A percentile compares a stretch with the other conserved stretches of the same genome.
Conservation (phyloP, 2,329 filamentous ascomycete species). For the Phialocephala subalpina region DNA sequence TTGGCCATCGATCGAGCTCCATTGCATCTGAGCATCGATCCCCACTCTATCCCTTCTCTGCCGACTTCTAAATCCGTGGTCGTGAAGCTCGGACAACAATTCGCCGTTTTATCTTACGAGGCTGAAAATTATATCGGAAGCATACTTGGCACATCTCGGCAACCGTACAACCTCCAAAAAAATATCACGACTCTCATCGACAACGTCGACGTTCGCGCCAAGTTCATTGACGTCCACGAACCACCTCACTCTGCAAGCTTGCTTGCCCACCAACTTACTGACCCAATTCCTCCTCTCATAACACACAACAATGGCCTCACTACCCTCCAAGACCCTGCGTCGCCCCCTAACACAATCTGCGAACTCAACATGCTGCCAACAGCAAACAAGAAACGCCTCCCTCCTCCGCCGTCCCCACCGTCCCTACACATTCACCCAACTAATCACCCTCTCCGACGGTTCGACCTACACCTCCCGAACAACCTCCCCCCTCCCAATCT, state of each 20-base stretch:
- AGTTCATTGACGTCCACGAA: background rate
- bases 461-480: constrained; percentile 83
- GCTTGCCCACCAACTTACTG: too few relatives aligned
- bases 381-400: constrained; percentile 72
- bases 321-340: constrained; percentile 32
- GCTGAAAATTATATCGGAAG: constrained; percentile 27
- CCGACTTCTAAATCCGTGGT: background rate
- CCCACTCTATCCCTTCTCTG: background rate
- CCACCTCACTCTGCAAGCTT: too few relatives aligned
- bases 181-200: constrained; percentile 10
- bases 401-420: constrained; percentile 88
- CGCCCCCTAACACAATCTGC: constrained; percentile 23
- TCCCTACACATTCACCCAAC: constrained; percentile 96
- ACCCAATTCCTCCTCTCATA: background rate
- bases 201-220: background rate
- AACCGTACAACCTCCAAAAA: constrained; percentile 29
- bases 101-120: background rate
- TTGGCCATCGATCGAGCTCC: constrained; percentile 26
- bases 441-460: constrained; percentile 91
- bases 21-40: constrained; percentile 34
- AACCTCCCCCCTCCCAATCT: constrained; percentile 71
- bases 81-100: background rate
- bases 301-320: constrained; percentile 24
- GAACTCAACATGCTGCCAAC: background rate
- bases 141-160: constrained; percentile 21